phyloP scores from a whole-genome alignment of 1,284 basidiomycete species.

The Xerocomus nothofagi region DNA sequence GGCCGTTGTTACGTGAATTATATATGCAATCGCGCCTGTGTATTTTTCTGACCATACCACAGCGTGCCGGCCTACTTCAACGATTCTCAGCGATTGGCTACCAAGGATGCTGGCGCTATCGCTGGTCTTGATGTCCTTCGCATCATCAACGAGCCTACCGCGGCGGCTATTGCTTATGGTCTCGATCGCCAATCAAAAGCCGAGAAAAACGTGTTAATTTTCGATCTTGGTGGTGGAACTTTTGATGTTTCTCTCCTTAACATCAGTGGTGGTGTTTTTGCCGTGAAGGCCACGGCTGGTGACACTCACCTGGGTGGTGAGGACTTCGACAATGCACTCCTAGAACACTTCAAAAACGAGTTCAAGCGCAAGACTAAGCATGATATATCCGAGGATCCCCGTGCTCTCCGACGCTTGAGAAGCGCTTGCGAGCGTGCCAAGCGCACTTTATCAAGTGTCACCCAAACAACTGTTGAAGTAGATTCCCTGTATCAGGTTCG shows the following conservation, averaged over 20 bases:
- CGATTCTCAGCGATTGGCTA: constrained; percentile 93
- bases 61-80: constrained; percentile 97
- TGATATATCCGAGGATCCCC: constrained; percentile 94
- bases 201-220: constrained; percentile 99
- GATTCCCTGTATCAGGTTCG: constrained; percentile 94
- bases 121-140: constrained; percentile 93
- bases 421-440: constrained; percentile 99
- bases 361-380: constrained; percentile 98
- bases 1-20: constrained; percentile 85
- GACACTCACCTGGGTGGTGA: constrained; percentile 98
- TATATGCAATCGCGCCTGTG: neutral
- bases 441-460: constrained; percentile 95
- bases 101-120: constrained; percentile 94
- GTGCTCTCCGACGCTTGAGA: constrained; percentile 93
- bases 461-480: constrained; percentile 98
- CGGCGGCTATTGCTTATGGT: constrained; percentile 93
- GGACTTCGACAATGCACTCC: constrained; percentile 96
- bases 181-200: constrained; percentile 86
- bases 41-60: neutral
- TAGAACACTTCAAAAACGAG: constrained; percentile 98
- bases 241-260: constrained; percentile 98
- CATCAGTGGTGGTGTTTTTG: constrained; percentile 96
- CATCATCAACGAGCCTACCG: constrained; percentile 97
- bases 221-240: constrained; percentile 98
- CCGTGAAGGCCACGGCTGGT: constrained; percentile 97